A percentile compares a stretch with the other conserved stretches of the same genome.
Conservation (phyloP, 2,329 filamentous ascomycete species). For the Penicillium paneum region DNA sequence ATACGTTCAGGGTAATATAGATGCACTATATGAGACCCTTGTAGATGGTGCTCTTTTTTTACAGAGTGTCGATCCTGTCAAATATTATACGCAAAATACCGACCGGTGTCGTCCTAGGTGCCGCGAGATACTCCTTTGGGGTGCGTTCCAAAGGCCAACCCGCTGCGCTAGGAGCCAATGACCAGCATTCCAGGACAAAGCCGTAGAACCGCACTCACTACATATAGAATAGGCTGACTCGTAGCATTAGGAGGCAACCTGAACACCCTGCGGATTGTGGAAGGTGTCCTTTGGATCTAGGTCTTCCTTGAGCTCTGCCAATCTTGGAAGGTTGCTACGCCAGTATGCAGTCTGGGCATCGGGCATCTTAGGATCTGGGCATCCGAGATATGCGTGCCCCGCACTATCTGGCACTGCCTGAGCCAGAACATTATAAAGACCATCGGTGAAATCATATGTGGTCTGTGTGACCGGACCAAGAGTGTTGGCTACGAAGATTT, state of each 20-base stretch:
- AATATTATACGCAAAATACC: too few relatives aligned
- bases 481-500: constrained; percentile 56
- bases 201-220: too few relatives aligned
- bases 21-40: too few relatives aligned
- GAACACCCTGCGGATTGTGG: constrained; percentile 53
- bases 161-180: too few relatives aligned
- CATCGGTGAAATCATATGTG: constrained; percentile 50
- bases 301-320: constrained; percentile 39
- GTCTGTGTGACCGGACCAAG: constrained; percentile 41
- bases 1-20: too few relatives aligned
- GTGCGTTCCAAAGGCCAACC: too few relatives aligned
- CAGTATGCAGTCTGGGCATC: constrained; percentile 52
- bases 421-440: constrained; percentile 43
- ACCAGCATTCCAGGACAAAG: too few relatives aligned
- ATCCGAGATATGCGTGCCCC: constrained; percentile 55
- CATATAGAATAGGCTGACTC: too few relatives aligned
- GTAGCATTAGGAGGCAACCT: background rate
- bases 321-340: constrained; percentile 38
- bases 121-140: too few relatives aligned
- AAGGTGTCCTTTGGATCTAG: constrained; percentile 56
- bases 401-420: constrained; percentile 32
- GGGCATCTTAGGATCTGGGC: constrained; percentile 53
- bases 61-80: too few relatives aligned
- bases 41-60: background rate
- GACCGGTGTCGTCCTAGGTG: too few relatives aligned